Evolutionary conservation across 2,329 filamentous ascomycete genomes (phyloP).

Genomic region (Colletotrichum gigasporum): DNA sequence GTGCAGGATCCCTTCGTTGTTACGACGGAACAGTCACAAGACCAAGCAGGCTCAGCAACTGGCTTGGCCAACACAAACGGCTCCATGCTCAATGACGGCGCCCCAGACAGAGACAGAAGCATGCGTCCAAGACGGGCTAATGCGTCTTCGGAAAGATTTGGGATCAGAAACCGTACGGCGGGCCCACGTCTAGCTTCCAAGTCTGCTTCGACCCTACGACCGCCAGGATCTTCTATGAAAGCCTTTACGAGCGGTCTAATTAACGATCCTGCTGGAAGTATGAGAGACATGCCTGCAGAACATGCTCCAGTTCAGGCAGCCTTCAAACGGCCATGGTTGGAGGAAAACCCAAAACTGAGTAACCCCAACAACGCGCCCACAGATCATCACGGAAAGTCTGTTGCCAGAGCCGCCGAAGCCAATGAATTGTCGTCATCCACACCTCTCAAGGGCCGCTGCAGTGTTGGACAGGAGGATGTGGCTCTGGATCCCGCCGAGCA

Average conservation of each 20-base stretch:
- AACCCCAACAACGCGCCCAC: not conserved
- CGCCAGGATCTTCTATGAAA: not conserved
- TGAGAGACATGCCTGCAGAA: slow-evolving; percentile 25
- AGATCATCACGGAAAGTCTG: not conserved
- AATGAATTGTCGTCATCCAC: not conserved
- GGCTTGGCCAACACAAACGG: not conserved
- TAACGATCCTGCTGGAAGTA: not conserved
- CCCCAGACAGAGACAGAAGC: not conserved
- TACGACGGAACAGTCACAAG: not conserved
- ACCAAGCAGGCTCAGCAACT: not conserved
- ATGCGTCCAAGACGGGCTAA: not conserved
- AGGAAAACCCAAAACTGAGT: not conserved
- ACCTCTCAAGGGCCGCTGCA: not conserved
- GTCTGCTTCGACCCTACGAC: not conserved
- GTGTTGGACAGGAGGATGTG: not conserved
- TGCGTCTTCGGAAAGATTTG: not conserved
- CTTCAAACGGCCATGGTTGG: not conserved
- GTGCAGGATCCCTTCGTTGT: no score
- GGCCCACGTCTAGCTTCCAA: not conserved
- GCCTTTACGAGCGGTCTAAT: slow-evolving; percentile 12
- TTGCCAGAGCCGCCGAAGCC: not conserved
- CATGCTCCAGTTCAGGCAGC: slow-evolving; percentile 10
- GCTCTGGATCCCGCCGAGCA: not conserved
- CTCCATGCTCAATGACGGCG: not conserved
- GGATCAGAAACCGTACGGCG: not conserved